Percentiles rank a stretch among this genome's conserved stretches.
Conservation (phyloP, 805 yeast genomes). For the Saccharomyces mikatae region DNA sequence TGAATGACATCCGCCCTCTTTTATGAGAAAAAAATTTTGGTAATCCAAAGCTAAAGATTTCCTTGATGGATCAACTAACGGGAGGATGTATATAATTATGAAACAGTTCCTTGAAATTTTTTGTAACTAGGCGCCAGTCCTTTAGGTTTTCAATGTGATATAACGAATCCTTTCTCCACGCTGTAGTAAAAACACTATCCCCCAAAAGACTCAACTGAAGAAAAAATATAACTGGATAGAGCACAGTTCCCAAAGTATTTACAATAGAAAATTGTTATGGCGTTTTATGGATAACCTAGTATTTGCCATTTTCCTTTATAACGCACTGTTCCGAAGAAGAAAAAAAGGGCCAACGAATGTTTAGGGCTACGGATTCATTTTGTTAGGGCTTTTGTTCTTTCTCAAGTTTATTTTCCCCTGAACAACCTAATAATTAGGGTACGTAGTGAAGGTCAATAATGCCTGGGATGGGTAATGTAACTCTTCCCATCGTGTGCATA, state of each 20-base stretch:
- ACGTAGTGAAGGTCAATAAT: background rate
- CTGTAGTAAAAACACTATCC: background rate
- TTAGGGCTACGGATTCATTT: background rate
- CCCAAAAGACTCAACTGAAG: background rate
- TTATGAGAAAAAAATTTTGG: background rate
- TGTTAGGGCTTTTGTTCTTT: background rate
- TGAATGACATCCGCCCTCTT: background rate
- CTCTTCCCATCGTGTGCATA: background rate
- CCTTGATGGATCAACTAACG: background rate
- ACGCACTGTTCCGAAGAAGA: background rate
- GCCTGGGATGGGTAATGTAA: background rate
- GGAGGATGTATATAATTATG: background rate
- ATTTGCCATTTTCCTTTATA: background rate
- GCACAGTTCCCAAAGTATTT: background rate
- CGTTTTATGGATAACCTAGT: slow-evolving; percentile 2
- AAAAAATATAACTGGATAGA: background rate
- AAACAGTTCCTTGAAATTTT: background rate
- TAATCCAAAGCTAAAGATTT: background rate
- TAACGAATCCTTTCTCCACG: background rate
- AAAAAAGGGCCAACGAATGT: background rate
- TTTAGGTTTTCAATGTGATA: background rate
- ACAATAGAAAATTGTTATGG: background rate
- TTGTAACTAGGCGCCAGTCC: background rate
- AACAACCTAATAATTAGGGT: background rate
- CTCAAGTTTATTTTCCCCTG: background rate